Conservation (phyloP, 371 early-diverging fungal species). For the Circinella minor region DNA sequence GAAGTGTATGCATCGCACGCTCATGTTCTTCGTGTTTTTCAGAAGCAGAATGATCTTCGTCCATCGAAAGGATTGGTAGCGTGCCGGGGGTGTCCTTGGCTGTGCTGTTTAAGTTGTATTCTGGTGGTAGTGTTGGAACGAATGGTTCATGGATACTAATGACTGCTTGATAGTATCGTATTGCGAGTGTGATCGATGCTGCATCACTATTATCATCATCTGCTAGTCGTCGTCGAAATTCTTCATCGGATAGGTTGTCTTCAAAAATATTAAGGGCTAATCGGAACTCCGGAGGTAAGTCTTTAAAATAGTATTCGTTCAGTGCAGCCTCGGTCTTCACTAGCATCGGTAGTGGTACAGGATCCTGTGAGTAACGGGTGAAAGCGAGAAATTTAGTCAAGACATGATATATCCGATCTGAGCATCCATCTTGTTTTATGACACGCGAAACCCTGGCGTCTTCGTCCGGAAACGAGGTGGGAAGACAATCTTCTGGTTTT, state of each 20-base stretch:
- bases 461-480: constrained; percentile 32
- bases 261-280: constrained; percentile 32
- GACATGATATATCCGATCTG: not conserved
- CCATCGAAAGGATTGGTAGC: constrained; percentile 1
- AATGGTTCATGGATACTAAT: constrained; percentile 39
- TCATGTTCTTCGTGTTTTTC: not conserved
- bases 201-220: constrained; percentile 26
- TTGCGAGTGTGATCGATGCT: constrained; percentile 26
- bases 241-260: constrained; percentile 28
- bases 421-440: constrained; percentile 28
- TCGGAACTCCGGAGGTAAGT: constrained; percentile 25
- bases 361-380: constrained; percentile 27
- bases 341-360: constrained; percentile 31
- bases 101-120: constrained; percentile 8
- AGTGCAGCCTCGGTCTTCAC: constrained; percentile 32
- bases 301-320: constrained; percentile 24
- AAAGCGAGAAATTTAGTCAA: constrained; percentile 24
- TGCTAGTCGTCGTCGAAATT: constrained; percentile 29
- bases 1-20: constrained; percentile 22
- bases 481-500: not conserved
- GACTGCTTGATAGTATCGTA: constrained; percentile 29
- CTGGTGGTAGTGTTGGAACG: constrained; percentile 25
- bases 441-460: constrained; percentile 20
- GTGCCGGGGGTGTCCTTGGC: not conserved
- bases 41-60: not conserved